Evolutionary conservation across 345 rosid species (phyloP).

Genomic region (Eucalyptus cladocalyx): DNA sequence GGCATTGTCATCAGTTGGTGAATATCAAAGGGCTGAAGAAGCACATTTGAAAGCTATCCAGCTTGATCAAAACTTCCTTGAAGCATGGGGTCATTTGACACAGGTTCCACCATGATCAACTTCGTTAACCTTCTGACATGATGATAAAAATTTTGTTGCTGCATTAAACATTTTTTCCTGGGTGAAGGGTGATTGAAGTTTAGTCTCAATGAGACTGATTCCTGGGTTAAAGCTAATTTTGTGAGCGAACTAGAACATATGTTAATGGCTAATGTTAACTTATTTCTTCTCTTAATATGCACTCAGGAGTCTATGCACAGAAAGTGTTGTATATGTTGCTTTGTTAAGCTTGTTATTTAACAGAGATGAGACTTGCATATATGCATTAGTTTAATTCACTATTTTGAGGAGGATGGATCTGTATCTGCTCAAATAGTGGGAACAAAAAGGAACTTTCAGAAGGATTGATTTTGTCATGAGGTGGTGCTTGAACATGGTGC

Average conservation of each 20-base stretch:
- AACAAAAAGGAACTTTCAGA: neutral
- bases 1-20: conserved; percentile 71
- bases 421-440: neutral
- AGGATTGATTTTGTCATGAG: neutral
- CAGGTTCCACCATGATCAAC: conserved; percentile 36
- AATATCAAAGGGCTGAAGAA: conserved; percentile 71
- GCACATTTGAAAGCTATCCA: conserved; percentile 79
- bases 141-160: neutral
- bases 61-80: conserved; percentile 67
- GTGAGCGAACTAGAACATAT: neutral
- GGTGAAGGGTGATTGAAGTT: neutral
- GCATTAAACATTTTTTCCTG: neutral
- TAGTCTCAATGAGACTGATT: neutral
- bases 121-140: neutral
- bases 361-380: neutral
- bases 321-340: neutral
- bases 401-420: neutral
- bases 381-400: neutral
- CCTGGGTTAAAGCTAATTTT: neutral
- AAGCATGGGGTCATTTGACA: conserved; percentile 86
- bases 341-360: neutral
- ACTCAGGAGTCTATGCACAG: neutral
- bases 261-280: neutral
- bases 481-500: neutral
- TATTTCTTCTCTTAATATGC: neutral